Evolutionary conservation across 495 filamentous ascomycete species (phyloP).

Genomic region (Xylaria telfairii): DNA sequence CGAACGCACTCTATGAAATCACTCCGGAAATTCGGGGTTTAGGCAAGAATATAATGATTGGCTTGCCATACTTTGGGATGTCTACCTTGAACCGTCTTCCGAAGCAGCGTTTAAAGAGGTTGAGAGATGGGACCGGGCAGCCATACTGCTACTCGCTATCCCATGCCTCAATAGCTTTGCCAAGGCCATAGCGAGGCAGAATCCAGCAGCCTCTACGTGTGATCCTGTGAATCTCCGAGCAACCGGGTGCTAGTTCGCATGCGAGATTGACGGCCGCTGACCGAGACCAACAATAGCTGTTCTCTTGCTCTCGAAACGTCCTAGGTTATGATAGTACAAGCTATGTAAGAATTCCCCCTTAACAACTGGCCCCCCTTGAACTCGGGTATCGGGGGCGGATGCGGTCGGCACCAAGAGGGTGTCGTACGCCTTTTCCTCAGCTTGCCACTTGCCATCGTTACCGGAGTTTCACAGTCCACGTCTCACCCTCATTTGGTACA

Average conservation of each 20-base stretch:
- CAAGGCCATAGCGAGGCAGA: constrained; percentile 32
- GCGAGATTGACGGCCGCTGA: constrained; percentile 39
- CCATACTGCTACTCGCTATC: constrained; percentile 29
- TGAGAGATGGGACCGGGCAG: constrained; percentile 27
- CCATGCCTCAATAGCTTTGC: constrained; percentile 31
- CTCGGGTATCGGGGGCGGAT: constrained; percentile 35
- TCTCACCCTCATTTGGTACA: constrained; percentile 18
- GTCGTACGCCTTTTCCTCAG: constrained; percentile 32
- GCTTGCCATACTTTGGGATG: constrained; percentile 26
- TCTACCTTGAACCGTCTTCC: constrained; percentile 22
- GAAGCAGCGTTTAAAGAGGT: constrained; percentile 28
- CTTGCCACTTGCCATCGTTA: constrained; percentile 19
- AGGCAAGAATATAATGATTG: constrained; percentile 30
- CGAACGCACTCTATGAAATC: constrained; percentile 33
- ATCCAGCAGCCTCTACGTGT: constrained; percentile 34
- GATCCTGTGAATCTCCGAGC: constrained; percentile 29
- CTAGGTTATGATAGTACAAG: constrained; percentile 38
- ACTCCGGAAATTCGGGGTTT: constrained; percentile 29
- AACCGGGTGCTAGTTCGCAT: constrained; percentile 28
- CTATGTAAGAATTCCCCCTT: constrained; percentile 40
- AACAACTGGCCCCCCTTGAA: constrained; percentile 32
- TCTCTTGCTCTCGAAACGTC: constrained; percentile 36
- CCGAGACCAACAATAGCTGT: constrained; percentile 40
- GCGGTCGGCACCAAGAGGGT: constrained; percentile 39
- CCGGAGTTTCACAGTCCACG: constrained; percentile 21